Evolutionary conservation across 106 monocot species (phyloP), one percentile per base, ranked within the genome.

Genomic region (Agapanthus africanus): DNA sequence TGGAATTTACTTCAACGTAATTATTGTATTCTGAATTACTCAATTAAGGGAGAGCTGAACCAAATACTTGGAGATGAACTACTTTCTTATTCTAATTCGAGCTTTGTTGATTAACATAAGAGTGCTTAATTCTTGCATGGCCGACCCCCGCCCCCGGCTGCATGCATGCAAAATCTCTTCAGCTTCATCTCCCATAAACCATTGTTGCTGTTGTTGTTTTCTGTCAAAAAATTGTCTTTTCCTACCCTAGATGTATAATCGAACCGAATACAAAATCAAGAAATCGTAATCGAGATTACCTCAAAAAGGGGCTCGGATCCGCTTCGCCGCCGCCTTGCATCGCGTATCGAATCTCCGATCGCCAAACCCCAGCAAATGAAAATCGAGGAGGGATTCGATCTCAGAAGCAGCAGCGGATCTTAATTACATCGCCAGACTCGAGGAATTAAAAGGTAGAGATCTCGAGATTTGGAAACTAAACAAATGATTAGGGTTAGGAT

Each of bases 231-330:
- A n/a, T n/a, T n/a, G n/a, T n/a, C n/a, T n/a, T n/a, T n/a, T n/a
- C n/a, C n/a, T n/a, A n/a, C n/a, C n/a, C n/a, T n/a, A n/a, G n/a
- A n/a, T n/a, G n/a, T n/a, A n/a, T n/a, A 49, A 19, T 22, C 16
- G 19, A 57, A 30, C 56, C 30, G 14, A 31, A 57, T 57, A 28
- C 56, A n/a, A 57, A 57, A 11, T 57, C 56, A 28, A 28, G 56
- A 11, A 31, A 28, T 25, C 56, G 11, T 3, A 50, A 57, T 31
- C 30, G 30, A 57, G 0, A 1, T 9, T 30, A 57, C 56, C 31
- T 57, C 56, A 57, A 31, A 57, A 28, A 30, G 30, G 56, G 56
- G 56, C 30, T 57, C 10, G 56, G 56, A 11, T 57, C 56, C 56
- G 15, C 4, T 30, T 57, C 30, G 30, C 56, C 31, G 56, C 30